Percentiles rank a stretch among this genome's conserved stretches.
phyloP scores from a whole-genome alignment of 164 flowering plant species.

The Brasenia schreberi region DNA sequence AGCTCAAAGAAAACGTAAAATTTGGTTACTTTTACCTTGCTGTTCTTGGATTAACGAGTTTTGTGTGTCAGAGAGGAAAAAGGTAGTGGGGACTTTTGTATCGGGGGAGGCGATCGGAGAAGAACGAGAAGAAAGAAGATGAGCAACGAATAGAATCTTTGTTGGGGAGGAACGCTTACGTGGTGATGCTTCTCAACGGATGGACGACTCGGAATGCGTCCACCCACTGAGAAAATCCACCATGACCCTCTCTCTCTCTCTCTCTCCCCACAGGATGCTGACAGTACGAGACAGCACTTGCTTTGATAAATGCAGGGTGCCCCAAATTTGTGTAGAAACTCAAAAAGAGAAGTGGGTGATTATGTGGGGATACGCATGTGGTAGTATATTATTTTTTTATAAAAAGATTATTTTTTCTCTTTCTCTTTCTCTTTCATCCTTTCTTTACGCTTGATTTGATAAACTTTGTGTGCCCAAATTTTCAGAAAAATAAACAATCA shows the following conservation, averaged over 20 bases:
- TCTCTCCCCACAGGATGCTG: too few species aligned
- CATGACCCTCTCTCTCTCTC: not conserved
- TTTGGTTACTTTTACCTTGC: too few species aligned
- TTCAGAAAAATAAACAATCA: too few species aligned
- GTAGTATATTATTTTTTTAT: too few species aligned
- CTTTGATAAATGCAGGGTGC: not conserved
- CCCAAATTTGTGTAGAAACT: not conserved
- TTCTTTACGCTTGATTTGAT: too few species aligned
- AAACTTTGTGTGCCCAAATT: too few species aligned
- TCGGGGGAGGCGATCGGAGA: not conserved
- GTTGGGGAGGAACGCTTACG: not conserved
- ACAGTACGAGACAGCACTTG: not conserved
- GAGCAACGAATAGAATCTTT: slow-evolving; percentile 5
- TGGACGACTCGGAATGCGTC: not conserved
- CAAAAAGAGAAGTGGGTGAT: not conserved
- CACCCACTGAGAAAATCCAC: not conserved
- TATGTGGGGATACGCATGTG: not conserved
- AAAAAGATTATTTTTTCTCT: too few species aligned
- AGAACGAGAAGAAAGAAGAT: too few species aligned
- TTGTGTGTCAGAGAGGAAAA: not conserved
- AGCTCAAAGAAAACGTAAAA: not conserved
- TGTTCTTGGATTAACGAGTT: too few species aligned
- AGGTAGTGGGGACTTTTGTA: not conserved
- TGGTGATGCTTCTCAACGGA: not conserved
- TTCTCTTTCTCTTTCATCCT: too few species aligned